Percentiles rank a stretch among this genome's conserved stretches.
These are phyloP conservation scores for Licmophora abbreviata DNA, from an alignment of 108 stramenopile species.

Conservation along the genomic window DNA sequence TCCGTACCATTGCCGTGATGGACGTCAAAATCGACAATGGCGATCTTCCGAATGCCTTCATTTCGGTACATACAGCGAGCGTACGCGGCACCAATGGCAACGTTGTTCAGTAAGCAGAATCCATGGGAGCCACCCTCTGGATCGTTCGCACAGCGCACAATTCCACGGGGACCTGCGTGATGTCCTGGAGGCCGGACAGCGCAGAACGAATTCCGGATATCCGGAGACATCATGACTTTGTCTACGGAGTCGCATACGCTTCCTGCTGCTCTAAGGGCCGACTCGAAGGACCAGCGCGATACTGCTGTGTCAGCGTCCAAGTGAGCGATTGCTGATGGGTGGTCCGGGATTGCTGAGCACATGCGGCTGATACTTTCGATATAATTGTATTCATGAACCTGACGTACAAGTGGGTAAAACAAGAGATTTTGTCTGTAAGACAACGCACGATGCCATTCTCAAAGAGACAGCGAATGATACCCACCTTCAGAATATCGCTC, in stretches of 20 bases:
- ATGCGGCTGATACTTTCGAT: conserved; percentile 75
- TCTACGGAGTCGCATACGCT: conserved; percentile 87
- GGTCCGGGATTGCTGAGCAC: conserved; percentile 75
- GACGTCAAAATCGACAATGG: conserved; percentile 90
- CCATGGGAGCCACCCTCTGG: conserved; percentile 86
- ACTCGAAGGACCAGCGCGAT: conserved; percentile 85
- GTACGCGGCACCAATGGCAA: conserved; percentile 97
- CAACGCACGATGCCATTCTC: neutral
- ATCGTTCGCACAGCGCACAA: conserved; percentile 87
- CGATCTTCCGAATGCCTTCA: conserved; percentile 75
- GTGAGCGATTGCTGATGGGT: conserved; percentile 71
- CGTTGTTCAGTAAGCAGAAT: conserved; percentile 98
- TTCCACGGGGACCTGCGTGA: conserved; percentile 94
- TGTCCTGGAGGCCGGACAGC: conserved; percentile 98
- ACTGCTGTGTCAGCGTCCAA: conserved; percentile 83
- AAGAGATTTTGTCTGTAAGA: too few species aligned
- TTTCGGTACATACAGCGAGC: conserved; percentile 86
- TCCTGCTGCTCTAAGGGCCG: conserved; percentile 82
- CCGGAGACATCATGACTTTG: conserved; percentile 70
- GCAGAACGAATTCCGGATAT: conserved; percentile 87
- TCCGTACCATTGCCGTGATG: conserved; percentile 97
- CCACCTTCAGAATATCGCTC: conserved; percentile 70
- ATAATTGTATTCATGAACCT: conserved; percentile 83
- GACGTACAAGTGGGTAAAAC: conserved; percentile 2
- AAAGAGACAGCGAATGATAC: neutral